These are phyloP conservation scores for Neurospora crassa DNA, from an alignment of 2,329 filamentous ascomycete genomes.

Conservation along the genomic window DNA sequence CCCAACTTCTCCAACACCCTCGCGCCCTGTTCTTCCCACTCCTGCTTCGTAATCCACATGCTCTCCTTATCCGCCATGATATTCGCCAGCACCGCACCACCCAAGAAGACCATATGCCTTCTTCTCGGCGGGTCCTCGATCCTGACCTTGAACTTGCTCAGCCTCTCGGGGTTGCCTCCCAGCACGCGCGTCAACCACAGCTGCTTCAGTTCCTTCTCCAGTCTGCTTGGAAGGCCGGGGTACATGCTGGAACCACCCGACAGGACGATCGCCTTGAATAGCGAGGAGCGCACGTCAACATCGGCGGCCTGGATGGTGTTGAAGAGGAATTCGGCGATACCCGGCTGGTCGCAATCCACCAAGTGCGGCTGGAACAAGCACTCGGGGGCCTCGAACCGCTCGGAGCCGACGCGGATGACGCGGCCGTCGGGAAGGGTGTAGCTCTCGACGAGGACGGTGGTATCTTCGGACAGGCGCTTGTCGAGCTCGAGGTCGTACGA, in stretches of 20 bases:
- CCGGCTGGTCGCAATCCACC: constrained; percentile 93
- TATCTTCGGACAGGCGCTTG: constrained; percentile 92
- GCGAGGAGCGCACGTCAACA: constrained; percentile 83
- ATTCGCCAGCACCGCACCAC: constrained; percentile 91
- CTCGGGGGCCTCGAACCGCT: constrained; percentile 95
- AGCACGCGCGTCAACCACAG: constrained; percentile 91
- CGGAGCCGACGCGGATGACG: constrained; percentile 90
- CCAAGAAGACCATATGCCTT: constrained; percentile 96
- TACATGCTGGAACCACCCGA: constrained; percentile 99
- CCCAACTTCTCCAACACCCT: constrained; percentile 86
- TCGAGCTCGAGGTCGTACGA: constrained; percentile 96
- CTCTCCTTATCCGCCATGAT: constrained; percentile 98
- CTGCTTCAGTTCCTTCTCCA: constrained; percentile 99
- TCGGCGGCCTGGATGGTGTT: constrained; percentile 97
- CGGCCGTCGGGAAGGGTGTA: constrained; percentile 96
- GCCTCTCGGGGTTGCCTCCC: constrained; percentile 79
- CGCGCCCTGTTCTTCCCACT: constrained; percentile 90
- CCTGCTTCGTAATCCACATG: constrained; percentile 97
- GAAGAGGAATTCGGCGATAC: constrained; percentile 95
- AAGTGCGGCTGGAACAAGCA: constrained; percentile 98
- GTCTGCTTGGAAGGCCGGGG: constrained; percentile 80
- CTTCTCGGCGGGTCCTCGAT: constrained; percentile 95
- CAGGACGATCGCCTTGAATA: constrained; percentile 96
- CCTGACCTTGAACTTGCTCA: constrained; percentile 98
- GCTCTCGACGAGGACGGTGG: constrained; percentile 91